Evolutionary conservation across 768 basidiomycete species (phyloP).

Genomic region (Boletus rubescentipes): DNA sequence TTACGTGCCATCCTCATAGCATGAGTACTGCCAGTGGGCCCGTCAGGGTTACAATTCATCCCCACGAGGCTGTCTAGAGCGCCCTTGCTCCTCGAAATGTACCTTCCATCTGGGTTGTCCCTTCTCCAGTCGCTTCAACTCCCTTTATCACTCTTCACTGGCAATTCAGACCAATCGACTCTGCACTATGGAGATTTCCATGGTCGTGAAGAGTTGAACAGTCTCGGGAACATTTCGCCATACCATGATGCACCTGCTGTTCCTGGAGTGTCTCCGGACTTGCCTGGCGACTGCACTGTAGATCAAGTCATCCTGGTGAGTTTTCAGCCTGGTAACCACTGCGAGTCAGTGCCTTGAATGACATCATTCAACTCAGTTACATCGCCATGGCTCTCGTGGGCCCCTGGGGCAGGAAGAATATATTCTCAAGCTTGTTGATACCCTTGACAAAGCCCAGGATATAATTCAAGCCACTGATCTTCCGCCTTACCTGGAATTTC

Average conservation of each 20-base stretch:
- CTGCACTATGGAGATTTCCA: neutral
- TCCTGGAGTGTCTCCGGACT: constrained; percentile 24
- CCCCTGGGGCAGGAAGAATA: constrained; percentile 28
- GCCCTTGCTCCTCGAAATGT: constrained; percentile 11
- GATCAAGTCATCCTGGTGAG: constrained; percentile 42
- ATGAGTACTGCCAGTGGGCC: no score
- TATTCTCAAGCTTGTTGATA: constrained; percentile 33
- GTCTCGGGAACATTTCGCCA: constrained; percentile 38
- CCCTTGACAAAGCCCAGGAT: constrained; percentile 25
- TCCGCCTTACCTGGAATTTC: constrained; percentile 35
- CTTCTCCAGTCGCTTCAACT: constrained; percentile 16
- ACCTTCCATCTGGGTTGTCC: constrained; percentile 11
- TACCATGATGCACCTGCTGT: constrained; percentile 35
- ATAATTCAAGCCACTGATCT: constrained; percentile 30
- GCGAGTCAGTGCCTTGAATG: neutral
- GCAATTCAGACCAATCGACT: neutral
- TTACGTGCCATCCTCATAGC: no score
- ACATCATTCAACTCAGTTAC: constrained; percentile 29
- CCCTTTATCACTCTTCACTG: neutral
- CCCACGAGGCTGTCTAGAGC: no score
- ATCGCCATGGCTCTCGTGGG: constrained; percentile 42
- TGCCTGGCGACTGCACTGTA: constrained; percentile 41
- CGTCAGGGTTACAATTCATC: no score
- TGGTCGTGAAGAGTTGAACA: neutral
- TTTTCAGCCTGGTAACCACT: neutral